A percentile compares a stretch with the other conserved stretches of the same genome.
These are phyloP conservation scores for Colletotrichum magnum DNA, from an alignment of 2,329 filamentous ascomycete genomes.

Conservation along the genomic window DNA sequence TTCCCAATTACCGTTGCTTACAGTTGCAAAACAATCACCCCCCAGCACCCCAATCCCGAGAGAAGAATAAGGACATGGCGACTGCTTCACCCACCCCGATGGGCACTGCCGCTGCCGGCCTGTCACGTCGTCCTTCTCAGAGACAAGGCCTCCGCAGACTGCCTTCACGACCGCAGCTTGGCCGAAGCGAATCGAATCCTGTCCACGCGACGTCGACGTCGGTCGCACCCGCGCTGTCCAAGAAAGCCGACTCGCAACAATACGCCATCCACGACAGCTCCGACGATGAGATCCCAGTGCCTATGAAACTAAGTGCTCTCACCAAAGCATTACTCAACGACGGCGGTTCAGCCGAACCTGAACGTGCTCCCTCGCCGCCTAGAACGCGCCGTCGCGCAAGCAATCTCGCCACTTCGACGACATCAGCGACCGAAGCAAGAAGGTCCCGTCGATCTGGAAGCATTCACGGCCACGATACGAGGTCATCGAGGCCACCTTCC, in stretches of 20 bases:
- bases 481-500: slow-evolving; percentile 55
- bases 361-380: slow-evolving; percentile 60
- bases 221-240: slow-evolving; percentile 42
- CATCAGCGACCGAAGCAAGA: slow-evolving; percentile 59
- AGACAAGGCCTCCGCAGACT: slow-evolving; percentile 68
- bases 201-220: slow-evolving; percentile 47
- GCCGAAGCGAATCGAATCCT: slow-evolving; percentile 62
- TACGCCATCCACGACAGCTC: slow-evolving; percentile 84
- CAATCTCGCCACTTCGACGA: slow-evolving; percentile 60
- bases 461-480: slow-evolving; percentile 55
- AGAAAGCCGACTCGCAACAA: slow-evolving; percentile 58
- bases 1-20: slow-evolving; percentile 15
- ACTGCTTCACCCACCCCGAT: slow-evolving; percentile 70
- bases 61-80: slow-evolving; percentile 57
- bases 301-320: slow-evolving; percentile 93
- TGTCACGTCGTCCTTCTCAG: slow-evolving; percentile 68
- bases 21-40: slow-evolving; percentile 33
- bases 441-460: slow-evolving; percentile 65
- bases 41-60: background rate
- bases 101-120: slow-evolving; percentile 59
- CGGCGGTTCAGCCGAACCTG: slow-evolving; percentile 64
- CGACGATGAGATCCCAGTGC: slow-evolving; percentile 92
- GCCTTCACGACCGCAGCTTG: slow-evolving; percentile 60
- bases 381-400: slow-evolving; percentile 65
- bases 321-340: slow-evolving; percentile 87